Percentiles rank a stretch among this genome's conserved stretches.
phyloP scores from a whole-genome alignment of 441 rosid genomes.

The Corymbia citriodora region DNA sequence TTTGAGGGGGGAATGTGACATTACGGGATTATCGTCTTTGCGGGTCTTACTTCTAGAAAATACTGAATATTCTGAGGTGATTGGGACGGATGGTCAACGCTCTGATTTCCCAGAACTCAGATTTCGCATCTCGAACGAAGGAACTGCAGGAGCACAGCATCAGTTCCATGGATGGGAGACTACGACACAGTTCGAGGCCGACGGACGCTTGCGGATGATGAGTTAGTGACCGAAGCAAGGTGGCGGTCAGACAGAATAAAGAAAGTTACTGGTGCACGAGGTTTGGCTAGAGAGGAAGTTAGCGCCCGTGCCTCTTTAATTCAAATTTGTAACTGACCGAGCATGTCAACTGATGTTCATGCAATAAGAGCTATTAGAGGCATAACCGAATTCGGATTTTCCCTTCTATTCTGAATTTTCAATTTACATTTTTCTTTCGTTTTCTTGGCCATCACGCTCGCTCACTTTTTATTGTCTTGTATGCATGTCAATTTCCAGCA shows the following conservation, averaged over 20 bases:
- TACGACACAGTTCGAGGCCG: rapidly evolving
- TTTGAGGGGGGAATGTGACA: not conserved
- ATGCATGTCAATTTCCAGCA: not conserved
- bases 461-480: not conserved
- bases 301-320: not conserved
- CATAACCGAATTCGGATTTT: not conserved
- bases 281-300: not conserved
- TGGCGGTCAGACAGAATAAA: not conserved
- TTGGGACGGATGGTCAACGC: rapidly evolving
- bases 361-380: not conserved
- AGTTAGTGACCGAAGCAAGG: not conserved
- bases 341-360: not conserved
- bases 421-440: not conserved
- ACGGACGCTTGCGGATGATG: too few species aligned
- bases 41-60: not conserved
- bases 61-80: not conserved
- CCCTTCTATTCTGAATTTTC: not conserved
- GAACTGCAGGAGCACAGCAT: not conserved
- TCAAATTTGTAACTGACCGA: not conserved
- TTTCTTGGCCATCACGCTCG: not conserved
- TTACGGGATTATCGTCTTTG: not conserved
- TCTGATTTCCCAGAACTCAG: rapidly evolving
- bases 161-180: rapidly evolving
- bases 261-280: not conserved
- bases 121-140: not conserved